Evolutionary conservation across 768 basidiomycete species (phyloP).

Genomic region (Russula virescens): DNA sequence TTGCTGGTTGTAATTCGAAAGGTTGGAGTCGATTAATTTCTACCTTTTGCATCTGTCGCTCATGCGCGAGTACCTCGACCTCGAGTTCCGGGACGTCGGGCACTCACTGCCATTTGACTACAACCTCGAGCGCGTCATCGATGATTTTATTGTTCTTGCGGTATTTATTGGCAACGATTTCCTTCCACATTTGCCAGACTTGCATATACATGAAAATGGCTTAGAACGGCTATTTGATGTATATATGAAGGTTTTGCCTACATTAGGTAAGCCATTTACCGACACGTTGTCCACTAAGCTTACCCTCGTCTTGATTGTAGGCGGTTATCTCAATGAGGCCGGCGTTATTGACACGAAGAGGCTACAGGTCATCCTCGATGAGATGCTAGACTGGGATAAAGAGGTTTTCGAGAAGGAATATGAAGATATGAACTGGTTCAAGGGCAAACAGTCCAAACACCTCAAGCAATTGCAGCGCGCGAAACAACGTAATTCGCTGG

Average conservation of each 20-base stretch:
- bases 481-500: constrained; percentile 42
- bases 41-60: constrained; percentile 92
- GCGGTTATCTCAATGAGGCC: constrained; percentile 89
- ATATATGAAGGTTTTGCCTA: constrained; percentile 88
- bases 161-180: constrained; percentile 99
- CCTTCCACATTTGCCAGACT: constrained; percentile 89
- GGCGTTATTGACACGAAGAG: constrained; percentile 76
- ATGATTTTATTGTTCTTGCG: constrained; percentile 94
- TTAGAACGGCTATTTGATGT: constrained; percentile 90
- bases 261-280: constrained; percentile 44
- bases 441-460: constrained; percentile 83
- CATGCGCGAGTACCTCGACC: constrained; percentile 94
- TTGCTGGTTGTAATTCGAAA: constrained; percentile 22
- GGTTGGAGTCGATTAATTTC: constrained; percentile 79
- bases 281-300: background rate
- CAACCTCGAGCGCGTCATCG: constrained; percentile 89
- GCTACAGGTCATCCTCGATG: constrained; percentile 80
- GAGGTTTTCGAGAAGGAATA: constrained; percentile 92
- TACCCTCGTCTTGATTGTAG: constrained; percentile 35
- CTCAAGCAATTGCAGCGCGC: constrained; percentile 59
- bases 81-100: constrained; percentile 81
- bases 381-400: constrained; percentile 83
- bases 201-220: constrained; percentile 98
- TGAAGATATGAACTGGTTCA: constrained; percentile 87
- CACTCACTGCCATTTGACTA: constrained; percentile 71